Conservation (phyloP, 148 eudicot species). For the Rhododendron ferrugineum region DNA sequence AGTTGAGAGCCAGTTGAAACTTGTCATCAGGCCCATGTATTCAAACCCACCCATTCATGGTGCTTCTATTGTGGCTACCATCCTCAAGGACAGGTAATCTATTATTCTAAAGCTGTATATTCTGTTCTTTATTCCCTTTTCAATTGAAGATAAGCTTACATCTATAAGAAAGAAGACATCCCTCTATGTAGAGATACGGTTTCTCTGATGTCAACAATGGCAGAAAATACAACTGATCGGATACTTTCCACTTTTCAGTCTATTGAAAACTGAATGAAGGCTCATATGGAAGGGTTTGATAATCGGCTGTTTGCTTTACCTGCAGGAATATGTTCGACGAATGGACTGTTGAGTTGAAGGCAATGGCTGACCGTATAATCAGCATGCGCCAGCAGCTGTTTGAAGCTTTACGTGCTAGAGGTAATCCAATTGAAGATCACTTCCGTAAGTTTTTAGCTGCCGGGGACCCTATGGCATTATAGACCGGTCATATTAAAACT, state of each 20-base stretch:
- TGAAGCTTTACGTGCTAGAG: slow-evolving; percentile 71
- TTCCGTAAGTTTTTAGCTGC: neutral
- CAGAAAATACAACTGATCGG: neutral
- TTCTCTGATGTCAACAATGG: neutral
- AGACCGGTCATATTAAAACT: neutral
- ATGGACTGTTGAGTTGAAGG: slow-evolving; percentile 94
- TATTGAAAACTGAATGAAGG: neutral
- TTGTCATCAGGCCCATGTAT: slow-evolving; percentile 93
- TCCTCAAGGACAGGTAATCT: slow-evolving; percentile 80
- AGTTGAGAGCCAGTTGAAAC: slow-evolving; percentile 96
- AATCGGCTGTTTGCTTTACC: neutral
- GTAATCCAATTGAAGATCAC: slow-evolving; percentile 25
- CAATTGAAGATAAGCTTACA: neutral
- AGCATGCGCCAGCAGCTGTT: slow-evolving; percentile 84
- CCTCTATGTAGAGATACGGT: neutral
- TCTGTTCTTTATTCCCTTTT: neutral
- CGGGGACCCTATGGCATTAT: neutral
- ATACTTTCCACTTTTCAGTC: neutral
- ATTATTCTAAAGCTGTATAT: neutral
- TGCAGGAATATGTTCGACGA: slow-evolving; percentile 75
- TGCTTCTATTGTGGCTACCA: slow-evolving; percentile 88
- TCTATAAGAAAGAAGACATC: neutral
- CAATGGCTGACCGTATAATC: slow-evolving; percentile 98
- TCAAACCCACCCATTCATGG: slow-evolving; percentile 98
- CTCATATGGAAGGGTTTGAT: neutral